These are phyloP conservation scores for Cladobotryum mycophilum DNA, from an alignment of 2,329 filamentous ascomycete species.

Conservation along the genomic window DNA sequence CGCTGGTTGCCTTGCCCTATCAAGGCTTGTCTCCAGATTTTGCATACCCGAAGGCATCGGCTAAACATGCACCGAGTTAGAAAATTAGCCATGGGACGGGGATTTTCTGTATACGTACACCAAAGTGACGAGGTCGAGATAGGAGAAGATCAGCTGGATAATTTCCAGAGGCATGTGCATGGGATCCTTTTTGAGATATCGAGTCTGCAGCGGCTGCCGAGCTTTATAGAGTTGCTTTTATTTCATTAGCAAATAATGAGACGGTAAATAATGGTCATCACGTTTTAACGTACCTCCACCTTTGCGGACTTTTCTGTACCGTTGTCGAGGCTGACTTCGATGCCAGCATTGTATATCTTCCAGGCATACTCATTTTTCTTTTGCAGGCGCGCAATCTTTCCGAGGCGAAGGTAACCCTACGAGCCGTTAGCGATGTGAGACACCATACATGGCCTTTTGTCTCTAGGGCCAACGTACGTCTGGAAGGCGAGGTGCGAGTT, in stretches of 20 bases:
- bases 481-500: constrained; percentile 33
- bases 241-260: neutral
- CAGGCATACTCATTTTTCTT: constrained; percentile 34
- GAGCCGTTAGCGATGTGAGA: constrained; percentile 4
- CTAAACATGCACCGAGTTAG: constrained; percentile 12
- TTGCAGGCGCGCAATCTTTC: constrained; percentile 32
- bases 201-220: constrained; percentile 28
- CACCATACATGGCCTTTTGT: neutral
- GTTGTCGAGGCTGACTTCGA: constrained; percentile 26
- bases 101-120: constrained; percentile 19
- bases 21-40: constrained; percentile 25
- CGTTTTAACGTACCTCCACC: constrained; percentile 25
- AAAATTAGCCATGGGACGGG: neutral
- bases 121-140: constrained; percentile 27
- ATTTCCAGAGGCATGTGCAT: constrained; percentile 31
- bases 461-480: constrained; percentile 26
- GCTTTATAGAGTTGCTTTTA: constrained; percentile 28
- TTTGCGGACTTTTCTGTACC: constrained; percentile 24
- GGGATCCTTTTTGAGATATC: constrained; percentile 30
- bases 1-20: constrained; percentile 21
- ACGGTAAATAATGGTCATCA: neutral
- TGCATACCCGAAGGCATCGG: constrained; percentile 28
- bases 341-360: constrained; percentile 34
- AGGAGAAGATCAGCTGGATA: constrained; percentile 29
- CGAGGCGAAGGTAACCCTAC: constrained; percentile 38